Percentiles rank a stretch among this genome's conserved stretches.
These are phyloP conservation scores for Ananas comosus DNA, from an alignment of 176 grass and related monocot species.

Conservation along the genomic window DNA sequence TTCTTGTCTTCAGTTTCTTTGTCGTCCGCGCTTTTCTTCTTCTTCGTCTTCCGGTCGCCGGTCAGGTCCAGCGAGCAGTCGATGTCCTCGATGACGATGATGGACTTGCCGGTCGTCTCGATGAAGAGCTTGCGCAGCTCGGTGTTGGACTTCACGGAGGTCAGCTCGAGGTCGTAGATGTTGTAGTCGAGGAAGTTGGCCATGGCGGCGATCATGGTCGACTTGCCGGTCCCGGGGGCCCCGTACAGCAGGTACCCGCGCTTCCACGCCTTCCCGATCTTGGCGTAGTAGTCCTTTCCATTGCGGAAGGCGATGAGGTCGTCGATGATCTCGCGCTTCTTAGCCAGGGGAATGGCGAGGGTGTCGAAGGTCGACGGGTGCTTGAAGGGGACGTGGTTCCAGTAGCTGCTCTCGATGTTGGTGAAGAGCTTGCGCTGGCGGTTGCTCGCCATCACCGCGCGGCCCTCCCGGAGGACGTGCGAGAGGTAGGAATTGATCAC, in stretches of 20 bases:
- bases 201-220: conserved; percentile 18
- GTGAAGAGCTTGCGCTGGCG: conserved; percentile 29
- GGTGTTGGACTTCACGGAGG: conserved; percentile 21
- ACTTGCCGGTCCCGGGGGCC: conserved; percentile 19
- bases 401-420: conserved; percentile 6
- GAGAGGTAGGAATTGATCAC: conserved; percentile 17
- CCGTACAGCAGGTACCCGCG: conserved; percentile 26
- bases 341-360: conserved; percentile 29
- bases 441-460: conserved; percentile 11
- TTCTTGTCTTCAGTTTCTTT: not conserved
- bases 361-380: conserved; percentile 44
- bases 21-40: not conserved
- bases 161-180: conserved; percentile 22
- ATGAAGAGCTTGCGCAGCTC: conserved; percentile 25
- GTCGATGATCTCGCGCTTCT: conserved; percentile 33
- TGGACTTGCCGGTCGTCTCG: conserved; percentile 26
- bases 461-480: conserved; percentile 24
- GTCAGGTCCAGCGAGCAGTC: conserved; percentile 33
- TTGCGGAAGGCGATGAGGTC: conserved; percentile 36
- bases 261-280: conserved; percentile 27
- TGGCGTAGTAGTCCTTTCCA: conserved; percentile 14
- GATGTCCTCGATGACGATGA: conserved; percentile 29
- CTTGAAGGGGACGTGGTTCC: conserved; percentile 26
- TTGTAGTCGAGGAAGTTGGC: conserved; percentile 18
- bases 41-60: conserved; percentile 16